Evolutionary conservation across 129 eudicot genomes (phyloP).

Genomic region (Rutidosis leptorrhynchoides): DNA sequence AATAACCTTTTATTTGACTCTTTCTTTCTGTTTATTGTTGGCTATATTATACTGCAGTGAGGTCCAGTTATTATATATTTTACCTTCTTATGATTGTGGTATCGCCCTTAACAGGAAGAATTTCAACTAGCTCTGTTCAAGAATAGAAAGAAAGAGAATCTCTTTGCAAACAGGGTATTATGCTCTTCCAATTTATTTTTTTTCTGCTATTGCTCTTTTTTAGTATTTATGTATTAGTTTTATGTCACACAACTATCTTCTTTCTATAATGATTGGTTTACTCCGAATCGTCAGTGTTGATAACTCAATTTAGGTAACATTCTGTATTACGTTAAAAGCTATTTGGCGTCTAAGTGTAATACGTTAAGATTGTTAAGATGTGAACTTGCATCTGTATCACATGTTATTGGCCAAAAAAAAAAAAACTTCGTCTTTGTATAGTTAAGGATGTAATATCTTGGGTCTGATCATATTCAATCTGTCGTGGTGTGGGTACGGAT

Average conservation of each 20-base stretch:
- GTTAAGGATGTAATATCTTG: neutral
- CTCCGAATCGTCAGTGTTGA: neutral
- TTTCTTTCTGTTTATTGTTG: neutral
- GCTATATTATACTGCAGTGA: conserved; percentile 1
- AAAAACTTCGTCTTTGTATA: neutral
- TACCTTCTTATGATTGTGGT: neutral
- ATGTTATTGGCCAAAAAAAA: neutral
- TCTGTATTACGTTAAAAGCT: conserved; percentile 11
- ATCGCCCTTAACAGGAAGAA: conserved; percentile 63
- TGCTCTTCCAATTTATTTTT: conserved; percentile 8
- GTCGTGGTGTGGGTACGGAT: neutral
- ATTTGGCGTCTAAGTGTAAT: neutral
- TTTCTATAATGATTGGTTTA: conserved; percentile 4
- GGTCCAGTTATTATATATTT: conserved; percentile 1
- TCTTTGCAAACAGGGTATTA: conserved; percentile 94
- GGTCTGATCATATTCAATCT: neutral
- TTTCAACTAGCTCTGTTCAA: conserved; percentile 92
- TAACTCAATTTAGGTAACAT: neutral
- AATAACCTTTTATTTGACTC: conserved; percentile 5
- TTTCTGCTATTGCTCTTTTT: neutral
- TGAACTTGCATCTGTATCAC: neutral
- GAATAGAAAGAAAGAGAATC: conserved; percentile 88
- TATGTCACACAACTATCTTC: neutral
- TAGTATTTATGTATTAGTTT: neutral
- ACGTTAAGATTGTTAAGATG: neutral